phyloP scores from a whole-genome alignment of 768 basidiomycete genomes.

The Tephrocybe sp. region DNA sequence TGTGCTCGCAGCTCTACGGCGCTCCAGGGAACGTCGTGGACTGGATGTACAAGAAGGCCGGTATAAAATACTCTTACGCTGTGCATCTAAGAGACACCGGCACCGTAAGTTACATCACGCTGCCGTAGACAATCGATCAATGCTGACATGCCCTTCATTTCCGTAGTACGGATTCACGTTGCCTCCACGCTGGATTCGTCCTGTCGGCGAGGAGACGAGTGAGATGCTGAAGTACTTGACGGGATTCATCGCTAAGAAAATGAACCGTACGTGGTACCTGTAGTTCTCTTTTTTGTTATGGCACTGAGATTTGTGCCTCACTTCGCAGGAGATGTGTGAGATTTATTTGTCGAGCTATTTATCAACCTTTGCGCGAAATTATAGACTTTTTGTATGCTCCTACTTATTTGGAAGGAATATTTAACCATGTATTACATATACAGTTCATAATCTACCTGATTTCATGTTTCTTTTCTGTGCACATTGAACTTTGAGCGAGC shows the following conservation, averaged over 20 bases:
- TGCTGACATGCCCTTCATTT: neutral
- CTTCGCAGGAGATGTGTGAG: neutral
- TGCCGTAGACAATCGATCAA: neutral
- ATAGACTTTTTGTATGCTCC: too few species aligned
- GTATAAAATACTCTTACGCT: slow-evolving; percentile 62
- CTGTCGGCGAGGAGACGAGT: slow-evolving; percentile 75
- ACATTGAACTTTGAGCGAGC: too few species aligned
- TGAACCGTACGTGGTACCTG: slow-evolving; percentile 22
- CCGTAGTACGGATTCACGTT: slow-evolving; percentile 73
- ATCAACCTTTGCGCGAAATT: too few species aligned
- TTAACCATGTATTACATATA: too few species aligned
- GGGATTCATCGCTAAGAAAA: slow-evolving; percentile 53
- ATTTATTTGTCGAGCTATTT: neutral
- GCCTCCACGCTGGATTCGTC: slow-evolving; percentile 68
- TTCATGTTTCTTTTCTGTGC: too few species aligned
- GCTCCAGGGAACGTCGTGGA: slow-evolving; percentile 67
- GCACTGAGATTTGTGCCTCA: too few species aligned
- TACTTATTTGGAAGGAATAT: too few species aligned
- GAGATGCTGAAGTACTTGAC: slow-evolving; percentile 66
- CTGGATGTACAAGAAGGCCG: slow-evolving; percentile 55
- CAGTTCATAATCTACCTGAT: too few species aligned
- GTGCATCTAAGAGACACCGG: slow-evolving; percentile 69
- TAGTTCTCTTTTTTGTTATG: neutral
- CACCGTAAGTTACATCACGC: slow-evolving; percentile 41
- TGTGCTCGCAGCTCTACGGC: slow-evolving; percentile 44